phyloP scores from a whole-genome alignment of 2,329 filamentous ascomycete genomes.

The Gnomoniopsis sp. region DNA sequence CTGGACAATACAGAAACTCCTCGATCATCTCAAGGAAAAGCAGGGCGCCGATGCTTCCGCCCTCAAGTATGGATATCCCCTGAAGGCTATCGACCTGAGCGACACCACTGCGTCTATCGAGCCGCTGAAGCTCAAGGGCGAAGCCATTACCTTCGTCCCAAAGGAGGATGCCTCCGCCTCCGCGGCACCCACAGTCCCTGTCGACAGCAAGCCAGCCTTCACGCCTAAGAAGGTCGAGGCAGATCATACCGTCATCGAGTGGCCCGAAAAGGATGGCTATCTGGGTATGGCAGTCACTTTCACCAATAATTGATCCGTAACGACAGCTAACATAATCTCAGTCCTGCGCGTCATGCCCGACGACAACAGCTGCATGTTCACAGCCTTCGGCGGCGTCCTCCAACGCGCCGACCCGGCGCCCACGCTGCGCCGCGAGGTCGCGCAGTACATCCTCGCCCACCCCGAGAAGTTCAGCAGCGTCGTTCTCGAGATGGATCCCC shows the following conservation, averaged over 20 bases:
- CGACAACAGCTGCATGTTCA: slow-evolving; percentile 93
- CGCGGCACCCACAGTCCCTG: slow-evolving; percentile 10
- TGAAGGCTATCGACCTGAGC: slow-evolving; percentile 63
- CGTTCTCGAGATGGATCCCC: slow-evolving; percentile 69
- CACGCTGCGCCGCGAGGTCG: slow-evolving; percentile 71
- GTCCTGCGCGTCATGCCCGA: slow-evolving; percentile 94
- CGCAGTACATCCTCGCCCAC: slow-evolving; percentile 71
- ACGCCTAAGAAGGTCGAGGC: slow-evolving; percentile 32
- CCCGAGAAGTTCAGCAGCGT: slow-evolving; percentile 71
- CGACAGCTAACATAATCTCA: slow-evolving; percentile 37
- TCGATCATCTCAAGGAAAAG: slow-evolving; percentile 57
- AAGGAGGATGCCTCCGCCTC: slow-evolving; percentile 27
- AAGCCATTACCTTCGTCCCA: slow-evolving; percentile 49
- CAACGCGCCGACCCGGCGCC: slow-evolving; percentile 48
- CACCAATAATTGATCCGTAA: neutral
- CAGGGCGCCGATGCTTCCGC: slow-evolving; percentile 66
- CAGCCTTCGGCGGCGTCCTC: slow-evolving; percentile 80
- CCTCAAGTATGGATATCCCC: slow-evolving; percentile 82
- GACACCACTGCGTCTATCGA: slow-evolving; percentile 46
- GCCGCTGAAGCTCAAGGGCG: slow-evolving; percentile 45
- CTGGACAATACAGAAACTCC: slow-evolving; percentile 62
- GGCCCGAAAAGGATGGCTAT: slow-evolving; percentile 48
- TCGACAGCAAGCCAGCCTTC: slow-evolving; percentile 23
- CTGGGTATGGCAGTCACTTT: slow-evolving; percentile 37
- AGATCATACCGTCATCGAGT: slow-evolving; percentile 43